These are phyloP conservation scores for Penicillium aurantiogriseum DNA, from an alignment of 2,329 filamentous ascomycete species.

Conservation along the genomic window DNA sequence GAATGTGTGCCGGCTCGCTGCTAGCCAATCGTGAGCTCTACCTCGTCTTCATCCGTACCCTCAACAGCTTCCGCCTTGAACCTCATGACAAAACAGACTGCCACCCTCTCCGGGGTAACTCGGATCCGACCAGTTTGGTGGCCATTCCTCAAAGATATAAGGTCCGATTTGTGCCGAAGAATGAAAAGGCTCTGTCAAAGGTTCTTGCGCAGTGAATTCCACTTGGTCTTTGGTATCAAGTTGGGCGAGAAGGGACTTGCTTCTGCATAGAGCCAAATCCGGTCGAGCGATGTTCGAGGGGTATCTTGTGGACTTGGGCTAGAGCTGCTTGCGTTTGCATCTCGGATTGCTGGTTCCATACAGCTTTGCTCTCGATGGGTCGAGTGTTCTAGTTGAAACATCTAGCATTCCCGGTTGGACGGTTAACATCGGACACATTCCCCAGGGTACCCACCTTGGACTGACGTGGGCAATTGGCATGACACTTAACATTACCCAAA, in stretches of 20 bases:
- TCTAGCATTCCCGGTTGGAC: background rate
- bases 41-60: slow-evolving; percentile 60
- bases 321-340: background rate
- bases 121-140: slow-evolving; percentile 62
- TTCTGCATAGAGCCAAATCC: slow-evolving; percentile 2
- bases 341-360: background rate
- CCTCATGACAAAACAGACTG: slow-evolving; percentile 56
- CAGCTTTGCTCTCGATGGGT: background rate
- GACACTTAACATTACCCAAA: background rate
- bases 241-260: background rate
- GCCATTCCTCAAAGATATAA: slow-evolving; percentile 59
- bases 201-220: slow-evolving; percentile 34
- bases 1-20: slow-evolving; percentile 65
- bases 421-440: background rate
- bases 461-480: background rate
- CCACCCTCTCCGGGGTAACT: slow-evolving; percentile 59
- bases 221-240: background rate
- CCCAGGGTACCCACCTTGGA: background rate
- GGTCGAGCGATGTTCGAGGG: background rate
- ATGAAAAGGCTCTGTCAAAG: slow-evolving; percentile 46
- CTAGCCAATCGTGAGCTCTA: slow-evolving; percentile 66
- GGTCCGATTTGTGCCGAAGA: slow-evolving; percentile 58
- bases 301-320: background rate
- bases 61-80: slow-evolving; percentile 61
- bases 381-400: background rate